phyloP scores from a whole-genome alignment of 768 basidiomycete genomes.

The Auricularia sp. region DNA sequence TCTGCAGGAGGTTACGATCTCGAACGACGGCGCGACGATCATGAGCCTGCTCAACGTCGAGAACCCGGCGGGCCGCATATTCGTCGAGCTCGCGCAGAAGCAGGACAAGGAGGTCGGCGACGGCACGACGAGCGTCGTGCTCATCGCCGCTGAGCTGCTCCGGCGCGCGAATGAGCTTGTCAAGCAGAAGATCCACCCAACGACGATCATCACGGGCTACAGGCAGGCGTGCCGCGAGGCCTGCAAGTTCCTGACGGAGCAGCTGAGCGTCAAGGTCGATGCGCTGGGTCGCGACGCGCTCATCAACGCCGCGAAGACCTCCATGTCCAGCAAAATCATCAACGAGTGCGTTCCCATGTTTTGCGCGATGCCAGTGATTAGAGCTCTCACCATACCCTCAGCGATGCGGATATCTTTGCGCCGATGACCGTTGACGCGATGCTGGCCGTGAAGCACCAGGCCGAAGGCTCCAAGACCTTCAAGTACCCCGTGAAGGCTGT shows the following conservation, averaged over 20 bases:
- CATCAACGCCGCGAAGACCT: slow-evolving; percentile 94
- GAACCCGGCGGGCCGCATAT: slow-evolving; percentile 93
- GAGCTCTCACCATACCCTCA: slow-evolving; percentile 21
- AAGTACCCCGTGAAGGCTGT: slow-evolving; percentile 99
- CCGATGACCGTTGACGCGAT: slow-evolving; percentile 99
- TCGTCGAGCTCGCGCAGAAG: slow-evolving; percentile 97
- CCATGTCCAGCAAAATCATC: slow-evolving; percentile 98
- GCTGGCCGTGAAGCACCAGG: slow-evolving; percentile 67
- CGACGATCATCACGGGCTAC: slow-evolving; percentile 98
- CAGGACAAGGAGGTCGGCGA: slow-evolving; percentile 99
- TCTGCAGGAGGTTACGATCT: slow-evolving; percentile 91
- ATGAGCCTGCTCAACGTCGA: slow-evolving; percentile 87
- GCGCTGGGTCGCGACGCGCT: slow-evolving; percentile 82
- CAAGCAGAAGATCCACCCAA: slow-evolving; percentile 96
- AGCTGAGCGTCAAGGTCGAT: slow-evolving; percentile 91
- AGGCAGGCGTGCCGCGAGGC: slow-evolving; percentile 94
- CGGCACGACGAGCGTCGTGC: slow-evolving; percentile 96
- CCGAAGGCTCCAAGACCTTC: slow-evolving; percentile 36
- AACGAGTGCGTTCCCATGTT: slow-evolving; percentile 60
- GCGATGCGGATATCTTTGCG: slow-evolving; percentile 95
- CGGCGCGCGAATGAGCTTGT: slow-evolving; percentile 96
- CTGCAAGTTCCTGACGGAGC: slow-evolving; percentile 95
- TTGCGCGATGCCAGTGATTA: neutral
- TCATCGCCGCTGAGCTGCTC: slow-evolving; percentile 93
- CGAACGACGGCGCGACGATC: slow-evolving; percentile 99